These are phyloP conservation scores for Fistulinella prunicolor DNA, from an alignment of 768 basidiomycete species.

Conservation along the genomic window DNA sequence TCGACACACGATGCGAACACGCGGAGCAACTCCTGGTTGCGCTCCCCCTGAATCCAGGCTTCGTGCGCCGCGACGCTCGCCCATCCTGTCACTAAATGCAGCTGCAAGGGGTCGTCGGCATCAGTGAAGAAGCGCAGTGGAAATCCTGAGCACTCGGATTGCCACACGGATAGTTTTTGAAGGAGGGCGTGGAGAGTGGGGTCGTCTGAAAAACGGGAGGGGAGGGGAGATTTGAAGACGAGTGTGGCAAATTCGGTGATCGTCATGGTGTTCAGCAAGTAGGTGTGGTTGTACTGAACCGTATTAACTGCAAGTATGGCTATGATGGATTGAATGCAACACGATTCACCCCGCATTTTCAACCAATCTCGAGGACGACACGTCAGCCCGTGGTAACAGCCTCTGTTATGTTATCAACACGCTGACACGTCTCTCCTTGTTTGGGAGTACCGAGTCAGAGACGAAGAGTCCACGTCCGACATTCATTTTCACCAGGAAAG, in stretches of 20 bases:
- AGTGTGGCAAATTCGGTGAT: conserved; percentile 45
- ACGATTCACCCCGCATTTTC: neutral
- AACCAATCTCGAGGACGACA: neutral
- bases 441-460: too few relatives aligned
- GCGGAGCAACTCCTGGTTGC: conserved; percentile 38
- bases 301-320: too few relatives aligned
- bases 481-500: too few relatives aligned
- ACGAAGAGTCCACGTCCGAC: too few relatives aligned
- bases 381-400: conserved; percentile 4
- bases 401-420: neutral
- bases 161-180: conserved; percentile 29
- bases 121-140: conserved; percentile 40
- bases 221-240: conserved; percentile 28
- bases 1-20: conserved; percentile 30
- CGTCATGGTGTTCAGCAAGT: conserved; percentile 29
- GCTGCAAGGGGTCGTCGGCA: conserved; percentile 8
- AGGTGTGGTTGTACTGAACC: neutral
- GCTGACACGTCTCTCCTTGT: conserved; percentile 1
- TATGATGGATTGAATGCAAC: neutral
- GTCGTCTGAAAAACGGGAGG: conserved; percentile 24
- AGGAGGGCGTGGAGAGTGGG: conserved; percentile 32
- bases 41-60: conserved; percentile 40
- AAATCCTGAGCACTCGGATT: conserved; percentile 41
- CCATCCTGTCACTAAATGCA: conserved; percentile 46
- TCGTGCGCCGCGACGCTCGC: conserved; percentile 38